Base-by-base conservation (phyloP, 306 rosid species). In the Fragaria iinumae region DNA sequence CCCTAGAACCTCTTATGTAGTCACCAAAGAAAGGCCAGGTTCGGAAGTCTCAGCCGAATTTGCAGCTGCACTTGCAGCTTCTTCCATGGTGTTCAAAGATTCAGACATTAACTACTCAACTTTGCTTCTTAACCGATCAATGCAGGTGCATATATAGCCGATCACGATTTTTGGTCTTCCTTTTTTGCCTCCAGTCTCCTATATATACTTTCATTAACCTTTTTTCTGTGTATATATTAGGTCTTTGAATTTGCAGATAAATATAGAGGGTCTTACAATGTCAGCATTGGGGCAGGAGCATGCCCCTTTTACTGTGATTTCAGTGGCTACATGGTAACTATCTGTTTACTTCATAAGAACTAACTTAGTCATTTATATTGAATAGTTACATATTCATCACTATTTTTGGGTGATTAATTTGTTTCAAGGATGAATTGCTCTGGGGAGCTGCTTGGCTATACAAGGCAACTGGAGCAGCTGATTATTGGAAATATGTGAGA, bases 391-490 rank as follows among this genome's bases (percentile, higher is more conserved):
- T 52, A 6, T 20, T n/a, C 4, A 55, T 20, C 32, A 11, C 16
- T 60, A 25, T 3, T 20, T 18, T 23, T 44, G 21, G 47, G 25
- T 5, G 4, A 5, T 10, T 72, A 13, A 45, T 16, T 53, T 48
- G 27, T 49, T 49, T 57, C 12, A 43, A 86, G 89, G 92, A 89
- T 36, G 93, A 89, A 55, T 83, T 89, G 76, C 0, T 83, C 1
- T 89, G 93, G 90, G 93, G 82, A 55, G 89, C 90, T 32, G 41
- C 90, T 53, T 89, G 93, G 90, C 57, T 84, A 55, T 75, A 79
- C 59, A 84, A 81, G 69, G 92, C 92, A 5, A 73, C 80, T 1
- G 20, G 52, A 2, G 11, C 0, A 4, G 0, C 14, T 11, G 5
- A 6, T 4, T 84, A 84, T 55, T 70, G 86, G 89, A 57, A 79